Percentiles rank a stretch among this genome's conserved stretches.
phyloP scores from a whole-genome alignment of 805 yeast species.

The Danielia reshetovae region DNA sequence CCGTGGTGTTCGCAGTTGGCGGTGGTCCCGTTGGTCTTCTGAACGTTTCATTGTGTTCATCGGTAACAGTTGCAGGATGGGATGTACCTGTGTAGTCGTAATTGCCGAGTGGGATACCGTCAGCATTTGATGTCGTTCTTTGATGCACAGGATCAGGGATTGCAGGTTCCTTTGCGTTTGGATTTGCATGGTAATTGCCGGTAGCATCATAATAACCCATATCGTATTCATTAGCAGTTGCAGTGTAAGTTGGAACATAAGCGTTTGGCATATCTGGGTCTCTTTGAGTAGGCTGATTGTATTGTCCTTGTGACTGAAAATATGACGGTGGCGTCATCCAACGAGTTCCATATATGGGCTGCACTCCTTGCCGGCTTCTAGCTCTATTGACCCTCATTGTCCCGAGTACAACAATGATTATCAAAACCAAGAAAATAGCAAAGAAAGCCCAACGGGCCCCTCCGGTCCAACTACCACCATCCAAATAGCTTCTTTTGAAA shows the following conservation, averaged over 20 bases:
- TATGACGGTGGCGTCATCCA: conserved; percentile 89
- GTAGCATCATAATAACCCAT: conserved; percentile 70
- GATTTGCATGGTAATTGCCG: conserved; percentile 39
- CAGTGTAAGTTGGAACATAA: conserved; percentile 69
- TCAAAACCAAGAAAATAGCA: conserved; percentile 51
- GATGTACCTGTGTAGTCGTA: conserved; percentile 1
- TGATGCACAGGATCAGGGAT: conserved; percentile 14
- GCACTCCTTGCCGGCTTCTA: conserved; percentile 45
- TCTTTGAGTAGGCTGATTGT: conserved; percentile 39
- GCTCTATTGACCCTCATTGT: conserved; percentile 54
- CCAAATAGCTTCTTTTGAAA: conserved; percentile 3
- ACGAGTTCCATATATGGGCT: conserved; percentile 70
- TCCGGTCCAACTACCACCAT: conserved; percentile 15
- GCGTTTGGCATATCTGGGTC: conserved; percentile 39
- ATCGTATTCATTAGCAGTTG: conserved; percentile 63
- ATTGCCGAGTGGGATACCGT: conserved; percentile 9
- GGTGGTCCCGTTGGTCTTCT: conserved; percentile 1
- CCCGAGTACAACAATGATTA: conserved; percentile 44
- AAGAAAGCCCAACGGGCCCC: conserved; percentile 64
- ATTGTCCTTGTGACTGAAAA: conserved; percentile 58
- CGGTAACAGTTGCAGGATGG: conserved; percentile 1
- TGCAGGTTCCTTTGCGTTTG: conserved; percentile 15
- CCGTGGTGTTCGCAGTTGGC: neutral
- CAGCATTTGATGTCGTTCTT: conserved; percentile 11
- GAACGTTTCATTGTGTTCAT: conserved; percentile 1